Evolutionary conservation across 495 filamentous ascomycete genomes (phyloP), one percentile per base, ranked within the genome.

Genomic region (Neurospora intermedia): DNA sequence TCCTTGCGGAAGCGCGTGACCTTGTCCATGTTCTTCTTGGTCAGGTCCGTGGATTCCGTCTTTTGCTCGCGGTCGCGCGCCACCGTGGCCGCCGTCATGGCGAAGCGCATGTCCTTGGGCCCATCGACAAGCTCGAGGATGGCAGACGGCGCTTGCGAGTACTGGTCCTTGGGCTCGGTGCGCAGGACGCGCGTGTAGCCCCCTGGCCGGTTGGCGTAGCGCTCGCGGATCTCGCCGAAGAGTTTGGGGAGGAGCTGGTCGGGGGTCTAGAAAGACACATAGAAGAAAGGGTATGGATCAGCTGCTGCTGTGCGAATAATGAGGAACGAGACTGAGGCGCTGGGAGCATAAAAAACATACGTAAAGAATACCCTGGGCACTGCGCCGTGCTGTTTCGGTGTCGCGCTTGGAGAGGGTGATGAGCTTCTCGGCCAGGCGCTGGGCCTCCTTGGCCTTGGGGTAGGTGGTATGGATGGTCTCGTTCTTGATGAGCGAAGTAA

Each of bases 41-140:
- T 98, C 48, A 96, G 81, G 4, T 92, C 86, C 73, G 88, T 90
- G 73, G 92, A 82, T 5, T 81, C 80, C 69, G 83, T 84, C 46
- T 84, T 83, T 70, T 88, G 77, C 15, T 77, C 80, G 42, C 90
- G 84, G 76, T 91, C 84, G 48, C 86, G 85, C 45, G 90, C 92
- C 0, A 99, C 84, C 0, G 92, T 89, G 69, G 88, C 88, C 5
- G 96, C 96, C 18, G 94, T 97, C 85, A 98, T 89, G 71, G 92
- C 91, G 83, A 99, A 98, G 3, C 94, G 91, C 87, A 97, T 93
- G 82, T 99, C 96, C 81, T 90, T 92, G 18, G 94, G 95, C 54
- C 95, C 95, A 80, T 99, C 96, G 62, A 98, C 94, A 15, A 99
- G 87, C 82, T 98, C 96, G n/a, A 99, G 88, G 76, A 99, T 96